Evolutionary conservation across 208 protist species (phyloP).

Genomic region (Trypanosoma rangeli): DNA sequence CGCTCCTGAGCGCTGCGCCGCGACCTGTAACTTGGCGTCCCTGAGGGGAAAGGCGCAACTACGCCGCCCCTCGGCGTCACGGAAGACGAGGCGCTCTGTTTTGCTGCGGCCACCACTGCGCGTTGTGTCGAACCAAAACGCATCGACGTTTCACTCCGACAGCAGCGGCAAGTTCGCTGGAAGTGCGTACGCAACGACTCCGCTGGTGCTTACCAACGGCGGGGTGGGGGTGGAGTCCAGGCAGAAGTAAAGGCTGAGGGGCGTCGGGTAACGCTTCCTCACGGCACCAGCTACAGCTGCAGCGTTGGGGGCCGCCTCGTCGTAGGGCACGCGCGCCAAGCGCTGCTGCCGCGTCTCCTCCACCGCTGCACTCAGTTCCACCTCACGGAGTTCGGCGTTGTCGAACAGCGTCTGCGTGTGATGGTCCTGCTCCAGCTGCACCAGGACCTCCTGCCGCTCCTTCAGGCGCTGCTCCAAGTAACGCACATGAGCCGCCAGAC

Average conservation of each 20-base stretch:
- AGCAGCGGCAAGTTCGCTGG: not conserved
- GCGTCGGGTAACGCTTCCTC: not conserved
- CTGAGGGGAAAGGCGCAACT: constrained; percentile 31
- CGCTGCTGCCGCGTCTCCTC: constrained; percentile 5
- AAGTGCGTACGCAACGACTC: constrained; percentile 2
- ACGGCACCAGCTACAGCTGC: constrained; percentile 5
- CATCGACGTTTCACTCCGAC: constrained; percentile 21
- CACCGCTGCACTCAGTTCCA: not conserved
- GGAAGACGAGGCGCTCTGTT: constrained; percentile 27
- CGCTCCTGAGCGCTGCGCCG: not conserved
- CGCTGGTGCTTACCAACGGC: not conserved
- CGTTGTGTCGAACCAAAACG: constrained; percentile 14
- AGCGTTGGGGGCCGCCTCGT: not conserved
- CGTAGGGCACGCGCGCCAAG: not conserved
- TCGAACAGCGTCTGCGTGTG: not conserved
- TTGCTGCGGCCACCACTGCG: constrained; percentile 9
- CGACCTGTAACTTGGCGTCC: constrained; percentile 18
- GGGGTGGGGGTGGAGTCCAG: not conserved
- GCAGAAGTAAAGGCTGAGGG: not conserved
- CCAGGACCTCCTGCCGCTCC: constrained; percentile 12
- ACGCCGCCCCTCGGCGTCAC: constrained; percentile 29
- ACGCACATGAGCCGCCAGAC: constrained; percentile 7
- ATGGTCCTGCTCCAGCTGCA: constrained; percentile 6
- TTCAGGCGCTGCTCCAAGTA: constrained; percentile 21
- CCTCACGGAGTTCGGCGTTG: constrained; percentile 13